Percentiles rank a stretch among this genome's conserved stretches.
phyloP scores from a whole-genome alignment of 164 flowering plant genomes.

The Cinnamomum chago region DNA sequence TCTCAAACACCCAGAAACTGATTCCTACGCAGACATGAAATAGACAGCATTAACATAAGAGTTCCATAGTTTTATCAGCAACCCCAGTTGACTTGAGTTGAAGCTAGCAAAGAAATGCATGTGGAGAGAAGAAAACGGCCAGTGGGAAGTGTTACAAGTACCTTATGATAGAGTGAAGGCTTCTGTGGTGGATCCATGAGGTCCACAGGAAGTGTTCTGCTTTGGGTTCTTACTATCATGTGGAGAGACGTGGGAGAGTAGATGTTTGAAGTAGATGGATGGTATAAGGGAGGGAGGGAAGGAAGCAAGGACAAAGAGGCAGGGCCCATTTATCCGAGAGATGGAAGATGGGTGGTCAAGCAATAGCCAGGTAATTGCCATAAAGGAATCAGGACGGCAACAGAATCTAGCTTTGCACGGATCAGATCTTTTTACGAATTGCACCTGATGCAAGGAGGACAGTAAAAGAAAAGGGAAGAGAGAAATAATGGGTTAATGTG shows the following conservation, averaged over 20 bases:
- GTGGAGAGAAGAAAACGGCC: background rate
- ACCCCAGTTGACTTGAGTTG: background rate
- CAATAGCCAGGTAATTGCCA: background rate
- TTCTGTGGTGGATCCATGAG: constrained; percentile 2
- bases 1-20: constrained; percentile 3
- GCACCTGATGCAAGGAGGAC: too few relatives aligned
- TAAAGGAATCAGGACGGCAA: background rate
- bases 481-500: too few relatives aligned
- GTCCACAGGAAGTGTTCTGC: constrained; percentile 1
- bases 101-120: too few relatives aligned
- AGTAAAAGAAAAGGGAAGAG: too few relatives aligned
- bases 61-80: background rate
- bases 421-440: background rate
- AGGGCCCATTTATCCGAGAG: background rate
- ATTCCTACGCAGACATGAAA: background rate
- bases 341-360: background rate
- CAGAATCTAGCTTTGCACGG: background rate
- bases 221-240: background rate
- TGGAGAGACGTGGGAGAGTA: background rate
- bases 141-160: background rate
- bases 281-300: background rate
- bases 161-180: background rate
- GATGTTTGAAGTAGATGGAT: background rate
- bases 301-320: background rate
- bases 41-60: background rate